Base-by-base conservation (phyloP, 148 eudicot genomes). In the Rhododendron williamsianum region DNA sequence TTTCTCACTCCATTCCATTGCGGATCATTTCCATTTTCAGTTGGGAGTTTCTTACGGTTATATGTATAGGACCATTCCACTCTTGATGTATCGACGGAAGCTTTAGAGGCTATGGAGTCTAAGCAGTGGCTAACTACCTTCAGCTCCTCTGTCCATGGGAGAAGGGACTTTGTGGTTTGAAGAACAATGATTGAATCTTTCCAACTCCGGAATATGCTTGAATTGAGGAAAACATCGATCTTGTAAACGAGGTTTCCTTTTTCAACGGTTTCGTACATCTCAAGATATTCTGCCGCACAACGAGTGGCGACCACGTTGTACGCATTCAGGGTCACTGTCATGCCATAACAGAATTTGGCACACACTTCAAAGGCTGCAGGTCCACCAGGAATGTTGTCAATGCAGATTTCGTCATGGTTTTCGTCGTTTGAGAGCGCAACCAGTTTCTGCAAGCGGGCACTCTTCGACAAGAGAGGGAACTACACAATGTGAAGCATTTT, bases 51-150 rank as follows among this genome's bases (percentile, higher is more conserved):
- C 84, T 88, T 91, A 21, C 94, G 87, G 78, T 93, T 97, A 79
- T 94, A 97, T 9, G 99, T 93, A 84, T 95, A 95, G 1, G 99
- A 97, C 99, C 99, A 97, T 78, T 95, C 98, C 9, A 97, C 98
- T 87, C 90, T 93, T 23, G 94, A 93, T 27, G 93, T 73, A 73
- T 95, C 98, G 2, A 91, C 86, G 4, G 94, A 92, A 77, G 93
- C 98, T 91, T 93, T 95, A 10, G 93, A 86, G 25, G 99, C 93
- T 84, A 96, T 88, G 4, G 99, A 91, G 48, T 96, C 95, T 35
- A 95, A 84, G 87, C 97, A 91, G 83, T 86, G 96, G 84, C 91
- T 92, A 18, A 93, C 95, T 36, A 96, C 80, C 86, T 96, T 96
- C 60, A 95, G 87, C 60, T 95, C 98, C 89, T 96, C 99, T 6